phyloP scores from a whole-genome alignment of 2,329 filamentous ascomycete species.

The Fusarium praegraminearum region DNA sequence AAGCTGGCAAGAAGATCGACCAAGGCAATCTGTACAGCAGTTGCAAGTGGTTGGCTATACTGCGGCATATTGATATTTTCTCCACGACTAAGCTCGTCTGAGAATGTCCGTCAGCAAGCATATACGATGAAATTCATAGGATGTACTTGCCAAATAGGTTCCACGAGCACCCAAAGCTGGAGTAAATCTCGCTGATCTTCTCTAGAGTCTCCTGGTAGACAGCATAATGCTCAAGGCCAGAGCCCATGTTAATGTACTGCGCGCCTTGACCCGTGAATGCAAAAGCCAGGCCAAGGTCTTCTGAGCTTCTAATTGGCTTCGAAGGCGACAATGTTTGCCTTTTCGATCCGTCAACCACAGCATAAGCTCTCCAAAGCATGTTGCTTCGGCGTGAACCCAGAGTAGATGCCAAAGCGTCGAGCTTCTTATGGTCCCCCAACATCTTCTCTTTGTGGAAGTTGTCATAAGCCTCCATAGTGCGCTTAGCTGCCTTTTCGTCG shows the following conservation, averaged over 20 bases:
- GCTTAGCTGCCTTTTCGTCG: conserved; percentile 48
- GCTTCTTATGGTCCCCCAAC: rapidly evolving
- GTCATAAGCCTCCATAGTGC: not conserved
- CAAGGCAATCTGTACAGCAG: conserved; percentile 60
- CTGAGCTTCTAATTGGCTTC: conserved; percentile 1
- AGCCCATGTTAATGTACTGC: conserved; percentile 51
- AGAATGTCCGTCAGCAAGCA: rapidly evolving
- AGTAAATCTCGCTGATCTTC: conserved; percentile 7
- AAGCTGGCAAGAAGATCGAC: conserved; percentile 57
- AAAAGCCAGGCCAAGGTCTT: conserved; percentile 21
- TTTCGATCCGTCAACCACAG: not conserved
- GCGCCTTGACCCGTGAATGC: conserved; percentile 55
- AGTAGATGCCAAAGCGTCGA: conserved; percentile 47
- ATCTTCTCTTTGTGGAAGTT: not conserved
- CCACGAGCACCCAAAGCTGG: not conserved
- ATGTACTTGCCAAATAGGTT: not conserved
- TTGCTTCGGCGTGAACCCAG: conserved; percentile 47
- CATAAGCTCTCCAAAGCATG: conserved; percentile 27
- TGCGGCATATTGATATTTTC: conserved; percentile 52
- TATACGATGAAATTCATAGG: no score
- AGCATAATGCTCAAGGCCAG: conserved; percentile 35
- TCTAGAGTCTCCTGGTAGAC: conserved; percentile 22
- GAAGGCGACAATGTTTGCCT: not conserved
- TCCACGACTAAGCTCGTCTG: not conserved
- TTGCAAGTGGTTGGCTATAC: conserved; percentile 57